phyloP scores from a whole-genome alignment of 495 filamentous ascomycete genomes.

The Cercophora scortea region DNA sequence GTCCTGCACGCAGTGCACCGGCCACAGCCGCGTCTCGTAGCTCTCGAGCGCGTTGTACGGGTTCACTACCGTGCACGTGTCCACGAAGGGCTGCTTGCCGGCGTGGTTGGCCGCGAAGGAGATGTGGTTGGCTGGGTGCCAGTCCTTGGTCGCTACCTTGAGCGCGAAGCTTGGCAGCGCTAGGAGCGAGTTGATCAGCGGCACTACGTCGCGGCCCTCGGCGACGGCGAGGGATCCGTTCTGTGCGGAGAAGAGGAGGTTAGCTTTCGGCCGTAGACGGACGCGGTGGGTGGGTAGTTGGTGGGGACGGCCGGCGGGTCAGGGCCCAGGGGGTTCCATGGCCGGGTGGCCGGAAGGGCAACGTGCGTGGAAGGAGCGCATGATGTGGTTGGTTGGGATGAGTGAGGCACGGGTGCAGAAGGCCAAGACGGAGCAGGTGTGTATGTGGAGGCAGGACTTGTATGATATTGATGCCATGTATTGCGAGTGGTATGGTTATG shows the following conservation, averaged over 20 bases:
- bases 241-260: constrained; percentile 31
- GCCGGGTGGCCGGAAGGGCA: background rate
- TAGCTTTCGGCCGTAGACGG: background rate
- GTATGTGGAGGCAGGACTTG: background rate
- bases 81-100: constrained; percentile 57
- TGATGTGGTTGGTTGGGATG: background rate
- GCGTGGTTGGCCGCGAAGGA: constrained; percentile 83
- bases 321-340: background rate
- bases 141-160: constrained; percentile 82
- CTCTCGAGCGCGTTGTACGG: constrained; percentile 55
- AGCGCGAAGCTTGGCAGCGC: constrained; percentile 56
- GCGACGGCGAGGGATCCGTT: constrained; percentile 74
- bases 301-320: background rate
- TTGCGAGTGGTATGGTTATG: too few species aligned
- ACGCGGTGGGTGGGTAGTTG: background rate
- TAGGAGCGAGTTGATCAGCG: constrained; percentile 69
- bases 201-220: constrained; percentile 59
- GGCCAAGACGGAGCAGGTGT: background rate
- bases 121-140: constrained; percentile 75
- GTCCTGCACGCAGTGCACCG: constrained; percentile 74
- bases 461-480: too few species aligned
- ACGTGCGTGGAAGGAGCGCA: background rate
- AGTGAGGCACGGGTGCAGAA: background rate
- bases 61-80: constrained; percentile 57
- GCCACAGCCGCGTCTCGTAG: constrained; percentile 73